phyloP scores from a whole-genome alignment of 192 early-diverging fungal genomes.

The Rhizophagus prolifer region DNA sequence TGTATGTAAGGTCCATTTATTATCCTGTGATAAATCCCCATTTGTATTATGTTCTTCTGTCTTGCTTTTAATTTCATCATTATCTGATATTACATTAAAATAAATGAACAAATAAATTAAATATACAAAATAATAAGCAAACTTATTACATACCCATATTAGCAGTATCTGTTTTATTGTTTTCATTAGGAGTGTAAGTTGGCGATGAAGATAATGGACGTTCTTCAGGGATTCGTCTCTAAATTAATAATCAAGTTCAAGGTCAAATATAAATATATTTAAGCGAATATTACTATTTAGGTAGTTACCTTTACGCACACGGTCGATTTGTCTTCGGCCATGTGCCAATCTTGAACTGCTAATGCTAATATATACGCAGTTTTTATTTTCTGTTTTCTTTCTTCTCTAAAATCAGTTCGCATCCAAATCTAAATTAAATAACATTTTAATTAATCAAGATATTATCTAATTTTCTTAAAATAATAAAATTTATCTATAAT shows the following conservation, averaged over 20 bases:
- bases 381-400: conserved; percentile 80
- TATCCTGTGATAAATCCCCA: background rate
- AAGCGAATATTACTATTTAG: background rate
- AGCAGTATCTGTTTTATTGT: background rate
- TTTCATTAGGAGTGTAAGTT: background rate
- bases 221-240: conserved; percentile 1
- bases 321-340: conserved; percentile 59
- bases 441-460: background rate
- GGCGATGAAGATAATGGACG: too few species aligned
- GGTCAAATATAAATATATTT: background rate
- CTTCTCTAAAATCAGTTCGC: conserved; percentile 77
- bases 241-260: background rate
- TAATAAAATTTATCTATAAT: background rate
- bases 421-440: conserved; percentile 66
- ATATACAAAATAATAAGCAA: background rate
- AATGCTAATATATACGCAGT: conserved; percentile 62
- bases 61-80: background rate
- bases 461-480: background rate
- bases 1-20: background rate
- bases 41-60: background rate
- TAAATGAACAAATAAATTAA: background rate
- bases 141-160: background rate
- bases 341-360: conserved; percentile 77
- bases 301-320: conserved; percentile 64
- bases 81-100: background rate